A percentile compares a stretch with the other conserved stretches of the same genome.
These are phyloP conservation scores for Xylaria curta DNA, from an alignment of 495 filamentous ascomycete genomes.

Conservation along the genomic window DNA sequence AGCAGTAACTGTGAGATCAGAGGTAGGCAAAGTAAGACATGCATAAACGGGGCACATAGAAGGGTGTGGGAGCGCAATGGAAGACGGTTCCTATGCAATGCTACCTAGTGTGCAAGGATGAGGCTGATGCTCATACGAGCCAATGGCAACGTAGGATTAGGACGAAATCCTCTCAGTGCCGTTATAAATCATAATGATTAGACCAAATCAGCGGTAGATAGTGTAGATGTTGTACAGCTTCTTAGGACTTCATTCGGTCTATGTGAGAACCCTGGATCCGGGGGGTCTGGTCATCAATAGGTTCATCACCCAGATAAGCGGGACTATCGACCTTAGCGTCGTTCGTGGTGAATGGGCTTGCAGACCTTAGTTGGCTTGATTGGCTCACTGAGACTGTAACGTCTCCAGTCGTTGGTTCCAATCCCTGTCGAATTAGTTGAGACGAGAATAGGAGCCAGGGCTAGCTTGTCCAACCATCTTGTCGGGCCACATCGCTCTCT, in stretches of 20 bases:
- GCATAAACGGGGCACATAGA: conserved; percentile 21
- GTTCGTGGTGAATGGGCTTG: conserved; percentile 6
- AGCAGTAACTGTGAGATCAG: not conserved
- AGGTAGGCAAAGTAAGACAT: conserved; percentile 20
- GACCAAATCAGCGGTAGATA: conserved; percentile 1
- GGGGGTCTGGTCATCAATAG: conserved; percentile 1
- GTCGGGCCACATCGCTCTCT: conserved; percentile 16
- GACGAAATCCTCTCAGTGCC: conserved; percentile 4
- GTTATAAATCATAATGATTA: conserved; percentile 1
- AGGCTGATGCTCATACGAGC: conserved; percentile 21
- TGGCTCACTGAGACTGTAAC: not conserved
- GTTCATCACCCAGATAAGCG: conserved; percentile 7
- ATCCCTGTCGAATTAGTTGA: conserved; percentile 17
- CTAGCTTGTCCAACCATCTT: conserved; percentile 24
- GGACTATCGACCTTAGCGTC: conserved; percentile 22
- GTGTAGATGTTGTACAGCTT: conserved; percentile 8
- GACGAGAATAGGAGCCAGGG: conserved; percentile 14
- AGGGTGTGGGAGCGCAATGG: not conserved
- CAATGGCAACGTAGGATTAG: conserved; percentile 11
- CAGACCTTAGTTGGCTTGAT: conserved; percentile 13
- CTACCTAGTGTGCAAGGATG: conserved; percentile 20
- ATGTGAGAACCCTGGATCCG: conserved; percentile 16
- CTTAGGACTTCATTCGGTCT: not conserved
- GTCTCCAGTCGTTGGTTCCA: conserved; percentile 24
- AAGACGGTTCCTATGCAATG: not conserved